Conservation (phyloP, 495 filamentous ascomycete genomes). For the Aspergillus incahuasiensis region DNA sequence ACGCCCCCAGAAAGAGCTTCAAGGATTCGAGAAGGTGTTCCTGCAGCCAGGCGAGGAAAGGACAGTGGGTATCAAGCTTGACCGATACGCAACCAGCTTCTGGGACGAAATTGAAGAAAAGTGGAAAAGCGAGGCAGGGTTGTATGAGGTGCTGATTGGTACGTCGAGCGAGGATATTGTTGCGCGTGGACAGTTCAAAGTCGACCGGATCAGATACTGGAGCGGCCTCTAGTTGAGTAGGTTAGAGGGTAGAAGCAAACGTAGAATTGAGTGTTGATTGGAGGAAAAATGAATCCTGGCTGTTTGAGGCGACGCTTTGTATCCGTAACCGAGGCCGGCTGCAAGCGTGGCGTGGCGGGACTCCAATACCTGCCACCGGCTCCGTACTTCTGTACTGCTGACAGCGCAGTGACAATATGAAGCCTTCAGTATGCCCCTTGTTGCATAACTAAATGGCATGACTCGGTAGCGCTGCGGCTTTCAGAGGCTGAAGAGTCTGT, state of each 20-base stretch:
- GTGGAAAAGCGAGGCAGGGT: conserved; percentile 70
- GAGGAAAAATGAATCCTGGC: conserved; percentile 9
- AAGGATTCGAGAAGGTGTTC: conserved; percentile 65
- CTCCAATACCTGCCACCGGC: background rate
- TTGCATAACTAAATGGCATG: background rate
- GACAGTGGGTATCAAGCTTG: conserved; percentile 52
- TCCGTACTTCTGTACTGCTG: background rate
- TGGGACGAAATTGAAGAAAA: conserved; percentile 60
- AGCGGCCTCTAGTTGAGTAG: conserved; percentile 19
- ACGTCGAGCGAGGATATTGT: conserved; percentile 39
- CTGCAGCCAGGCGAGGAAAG: conserved; percentile 59
- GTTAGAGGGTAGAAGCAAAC: background rate
- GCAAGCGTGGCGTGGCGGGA: background rate
- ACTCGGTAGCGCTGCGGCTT: background rate
- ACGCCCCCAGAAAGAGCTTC: conserved; percentile 35
- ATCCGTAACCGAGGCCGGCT: background rate
- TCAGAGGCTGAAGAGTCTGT: background rate
- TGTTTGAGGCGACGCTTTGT: background rate
- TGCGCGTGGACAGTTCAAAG: conserved; percentile 36
- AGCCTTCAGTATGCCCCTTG: background rate
- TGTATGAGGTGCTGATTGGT: conserved; percentile 59
- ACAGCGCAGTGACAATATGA: background rate
- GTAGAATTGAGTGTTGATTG: conserved; percentile 10
- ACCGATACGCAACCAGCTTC: conserved; percentile 66
- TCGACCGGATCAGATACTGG: conserved; percentile 35